Evolutionary conservation across 2,329 filamentous ascomycete species (phyloP).

Genomic region (Phialophora verrucosa): DNA sequence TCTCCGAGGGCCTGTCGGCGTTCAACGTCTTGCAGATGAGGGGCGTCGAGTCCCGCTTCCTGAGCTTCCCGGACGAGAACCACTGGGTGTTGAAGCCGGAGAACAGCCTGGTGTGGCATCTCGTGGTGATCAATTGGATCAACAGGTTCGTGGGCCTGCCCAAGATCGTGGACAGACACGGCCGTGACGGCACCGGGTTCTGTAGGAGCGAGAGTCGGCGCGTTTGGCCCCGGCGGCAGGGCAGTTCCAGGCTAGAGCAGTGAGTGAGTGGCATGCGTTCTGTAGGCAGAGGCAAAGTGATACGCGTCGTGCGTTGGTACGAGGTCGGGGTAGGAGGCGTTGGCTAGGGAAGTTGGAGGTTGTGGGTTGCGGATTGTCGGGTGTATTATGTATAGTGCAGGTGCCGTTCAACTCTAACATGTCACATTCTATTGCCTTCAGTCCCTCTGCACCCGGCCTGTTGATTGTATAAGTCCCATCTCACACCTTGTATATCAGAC

Average conservation of each 20-base stretch:
- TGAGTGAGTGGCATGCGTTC: background rate
- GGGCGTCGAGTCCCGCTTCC: slow-evolving; percentile 75
- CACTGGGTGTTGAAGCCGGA: slow-evolving; percentile 90
- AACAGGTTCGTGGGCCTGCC: slow-evolving; percentile 63
- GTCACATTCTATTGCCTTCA: background rate
- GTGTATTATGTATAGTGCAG: too few relatives aligned
- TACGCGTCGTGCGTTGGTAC: too few relatives aligned
- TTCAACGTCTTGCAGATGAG: slow-evolving; percentile 84
- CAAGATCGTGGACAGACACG: slow-evolving; percentile 48
- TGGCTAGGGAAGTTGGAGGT: too few relatives aligned
- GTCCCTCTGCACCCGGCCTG: background rate
- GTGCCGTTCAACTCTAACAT: background rate
- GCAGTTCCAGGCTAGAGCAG: slow-evolving; percentile 28
- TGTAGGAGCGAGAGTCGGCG: slow-evolving; percentile 27
- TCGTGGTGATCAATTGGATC: slow-evolving; percentile 79
- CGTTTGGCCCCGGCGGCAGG: slow-evolving; percentile 1
- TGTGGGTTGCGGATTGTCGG: too few relatives aligned
- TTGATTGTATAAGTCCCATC: background rate
- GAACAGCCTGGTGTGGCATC: slow-evolving; percentile 89
- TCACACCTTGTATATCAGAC: background rate
- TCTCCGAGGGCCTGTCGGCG: slow-evolving; percentile 81
- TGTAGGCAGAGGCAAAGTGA: background rate
- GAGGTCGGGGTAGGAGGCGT: too few relatives aligned
- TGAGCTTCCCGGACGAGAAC: slow-evolving; percentile 81
- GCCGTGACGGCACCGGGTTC: slow-evolving; percentile 35